Base-by-base conservation (phyloP, 106 monocot species). In the Platanthera guangdongensis region DNA sequence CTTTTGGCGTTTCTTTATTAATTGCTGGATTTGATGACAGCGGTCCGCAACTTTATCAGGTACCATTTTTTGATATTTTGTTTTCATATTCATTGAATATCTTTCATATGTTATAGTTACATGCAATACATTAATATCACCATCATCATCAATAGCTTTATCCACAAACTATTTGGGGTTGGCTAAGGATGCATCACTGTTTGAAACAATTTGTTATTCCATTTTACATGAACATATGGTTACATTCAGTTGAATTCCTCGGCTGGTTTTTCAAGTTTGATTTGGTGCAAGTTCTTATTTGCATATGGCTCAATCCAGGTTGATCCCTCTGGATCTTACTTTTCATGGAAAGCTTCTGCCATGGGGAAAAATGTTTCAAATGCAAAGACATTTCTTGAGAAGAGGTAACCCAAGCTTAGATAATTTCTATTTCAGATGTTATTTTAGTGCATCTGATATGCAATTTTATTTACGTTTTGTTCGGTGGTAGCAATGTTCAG, bases 351-450 rank as follows among this genome's bases (percentile, higher is more conserved):
- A 84, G 96, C 96, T 62, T 96, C 96, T 46, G 96, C 96, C 50
- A 93, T 93, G 96, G 96, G 96, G 15, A 96, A 96, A 80, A 96
- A 96, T 79, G 93, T 96, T 46, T 96, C 96, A 63, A 96, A 96
- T 85, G 93, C 93, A 47, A 96, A 96, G 78, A 96, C 96, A 32
- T 96, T 96, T 81, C 96, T 96, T 75, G 96, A 96, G 73, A 92
- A 92, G 75, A 84, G 92, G 92, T 92, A 82, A 22, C 30, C 1
- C 52, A 63, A 59, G 8, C 64, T 48, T 25, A 7, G 1, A 51
- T 71, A 71, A 46, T 13, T 47, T 70, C 10, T 16, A 46, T 70
- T 70, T 47, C 30, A 65, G 8, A 10, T 65, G 0, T 11, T 65
- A 10, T 30, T 28, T 65, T 65, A 65, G 64, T 65, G 22, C 1